Conservation (phyloP, 768 basidiomycete genomes). For the Thelephora ganbajun region DNA sequence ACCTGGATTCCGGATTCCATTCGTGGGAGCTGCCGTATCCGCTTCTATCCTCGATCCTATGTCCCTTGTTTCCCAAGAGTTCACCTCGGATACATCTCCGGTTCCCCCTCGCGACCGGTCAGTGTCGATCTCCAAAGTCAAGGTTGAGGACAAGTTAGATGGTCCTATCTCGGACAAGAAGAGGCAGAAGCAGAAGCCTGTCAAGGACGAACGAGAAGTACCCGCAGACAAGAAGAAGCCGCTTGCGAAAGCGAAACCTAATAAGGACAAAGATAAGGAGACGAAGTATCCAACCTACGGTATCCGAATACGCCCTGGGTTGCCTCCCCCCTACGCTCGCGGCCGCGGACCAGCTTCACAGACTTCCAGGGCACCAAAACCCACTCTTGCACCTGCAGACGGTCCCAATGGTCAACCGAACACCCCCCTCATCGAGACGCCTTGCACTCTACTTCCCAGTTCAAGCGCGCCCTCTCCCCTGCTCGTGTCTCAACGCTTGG, state of each 20-base stretch:
- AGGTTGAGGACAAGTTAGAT: conserved; percentile 2
- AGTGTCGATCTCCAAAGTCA: conserved; percentile 3
- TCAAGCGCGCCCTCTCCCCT: no score
- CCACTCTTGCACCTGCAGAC: no score
- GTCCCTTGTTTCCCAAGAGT: conserved; percentile 7
- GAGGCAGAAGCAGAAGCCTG: conserved; percentile 7
- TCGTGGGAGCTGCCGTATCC: conserved; percentile 23
- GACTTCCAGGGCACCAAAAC: no score
- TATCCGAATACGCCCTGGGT: conserved; percentile 30
- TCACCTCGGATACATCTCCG: conserved; percentile 1
- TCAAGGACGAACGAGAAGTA: conserved; percentile 1
- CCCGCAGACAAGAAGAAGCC: background rate
- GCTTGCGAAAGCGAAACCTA: conserved; percentile 12
- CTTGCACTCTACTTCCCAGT: no score
- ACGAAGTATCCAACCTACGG: conserved; percentile 28
- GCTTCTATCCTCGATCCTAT: conserved; percentile 8
- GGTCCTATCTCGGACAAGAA: conserved; percentile 10
- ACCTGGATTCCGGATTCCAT: conserved; percentile 28
- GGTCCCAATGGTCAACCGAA: no score
- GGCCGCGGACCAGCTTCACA: background rate
- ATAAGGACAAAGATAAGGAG: conserved; percentile 24
- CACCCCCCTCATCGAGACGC: no score
- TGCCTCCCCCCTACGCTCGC: conserved; percentile 8
- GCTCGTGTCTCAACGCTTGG: no score
- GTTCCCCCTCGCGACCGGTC: background rate